A percentile compares a stretch with the other conserved stretches of the same genome.
These are phyloP conservation scores for Paramyrothecium sp. DNA, from an alignment of 2,329 filamentous ascomycete species.

Conservation along the genomic window DNA sequence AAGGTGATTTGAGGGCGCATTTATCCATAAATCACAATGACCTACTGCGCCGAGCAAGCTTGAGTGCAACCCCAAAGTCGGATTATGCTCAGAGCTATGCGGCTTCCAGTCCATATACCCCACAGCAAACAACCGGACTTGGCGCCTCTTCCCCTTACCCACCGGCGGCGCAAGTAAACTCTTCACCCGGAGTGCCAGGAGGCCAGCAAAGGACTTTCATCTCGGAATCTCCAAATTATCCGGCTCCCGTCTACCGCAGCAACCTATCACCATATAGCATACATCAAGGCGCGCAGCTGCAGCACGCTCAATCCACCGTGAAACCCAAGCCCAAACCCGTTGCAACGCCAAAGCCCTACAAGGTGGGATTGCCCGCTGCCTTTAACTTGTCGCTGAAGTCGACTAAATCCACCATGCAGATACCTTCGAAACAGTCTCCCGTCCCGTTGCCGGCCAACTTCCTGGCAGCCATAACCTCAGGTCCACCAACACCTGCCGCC, in stretches of 20 bases:
- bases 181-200: too few species aligned
- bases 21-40: slow-evolving; percentile 33
- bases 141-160: background rate
- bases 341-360: slow-evolving; percentile 23
- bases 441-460: slow-evolving; percentile 43
- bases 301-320: background rate
- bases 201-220: too few species aligned
- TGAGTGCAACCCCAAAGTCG: slow-evolving; percentile 2
- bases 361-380: slow-evolving; percentile 27
- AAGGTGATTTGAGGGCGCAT: slow-evolving; percentile 48
- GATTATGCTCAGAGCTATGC: background rate
- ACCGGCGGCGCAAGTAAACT: background rate
- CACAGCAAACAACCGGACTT: background rate
- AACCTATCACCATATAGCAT: background rate
- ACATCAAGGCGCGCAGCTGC: background rate
- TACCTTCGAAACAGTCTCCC: slow-evolving; percentile 40
- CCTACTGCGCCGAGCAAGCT: slow-evolving; percentile 21
- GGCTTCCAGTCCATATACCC: background rate
- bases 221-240: background rate
- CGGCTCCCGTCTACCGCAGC: background rate
- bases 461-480: slow-evolving; percentile 36
- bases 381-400: slow-evolving; percentile 18
- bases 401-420: slow-evolving; percentile 27
- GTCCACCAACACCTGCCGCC: slow-evolving; percentile 15
- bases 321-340: slow-evolving; percentile 20